phyloP scores from a whole-genome alignment of 305 asterid species.

The Solanum hybrid region DNA sequence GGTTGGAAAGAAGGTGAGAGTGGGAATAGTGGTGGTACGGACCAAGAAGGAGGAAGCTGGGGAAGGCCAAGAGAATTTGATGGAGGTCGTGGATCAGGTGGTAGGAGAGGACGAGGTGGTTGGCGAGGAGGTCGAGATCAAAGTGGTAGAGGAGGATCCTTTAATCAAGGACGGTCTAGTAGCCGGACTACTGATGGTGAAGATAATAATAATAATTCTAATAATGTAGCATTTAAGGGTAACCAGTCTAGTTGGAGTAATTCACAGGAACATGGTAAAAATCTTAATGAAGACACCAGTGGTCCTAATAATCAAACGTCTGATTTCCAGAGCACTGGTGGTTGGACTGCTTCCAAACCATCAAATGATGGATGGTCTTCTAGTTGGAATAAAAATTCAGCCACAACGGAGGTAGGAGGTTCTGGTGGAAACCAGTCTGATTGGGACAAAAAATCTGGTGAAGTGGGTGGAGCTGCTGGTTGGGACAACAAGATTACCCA shows the following conservation, averaged over 20 bases:
- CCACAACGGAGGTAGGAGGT: slow-evolving; percentile 14
- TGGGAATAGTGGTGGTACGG: slow-evolving; percentile 5
- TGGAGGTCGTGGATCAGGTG: slow-evolving; percentile 47
- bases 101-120: slow-evolving; percentile 43
- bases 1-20: not conserved
- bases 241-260: slow-evolving; percentile 32
- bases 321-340: slow-evolving; percentile 18
- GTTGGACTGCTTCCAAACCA: slow-evolving; percentile 25
- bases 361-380: slow-evolving; percentile 18
- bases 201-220: slow-evolving; percentile 11
- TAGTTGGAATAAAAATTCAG: slow-evolving; percentile 31
- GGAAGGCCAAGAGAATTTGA: slow-evolving; percentile 31
- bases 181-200: slow-evolving; percentile 29
- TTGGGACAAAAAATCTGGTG: slow-evolving; percentile 23
- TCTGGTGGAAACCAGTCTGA: slow-evolving; percentile 18
- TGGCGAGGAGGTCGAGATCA: slow-evolving; percentile 35
- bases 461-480: not conserved
- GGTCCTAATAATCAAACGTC: slow-evolving; percentile 3
- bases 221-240: slow-evolving; percentile 8
- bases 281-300: not conserved
- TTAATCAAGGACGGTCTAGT: slow-evolving; percentile 28
- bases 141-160: slow-evolving; percentile 49
- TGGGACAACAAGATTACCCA: slow-evolving; percentile 16
- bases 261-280: slow-evolving; percentile 18
- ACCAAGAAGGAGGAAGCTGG: slow-evolving; percentile 28